Evolutionary conservation across 2,329 filamentous ascomycete genomes (phyloP).

Genomic region (Colletotrichum sp.): DNA sequence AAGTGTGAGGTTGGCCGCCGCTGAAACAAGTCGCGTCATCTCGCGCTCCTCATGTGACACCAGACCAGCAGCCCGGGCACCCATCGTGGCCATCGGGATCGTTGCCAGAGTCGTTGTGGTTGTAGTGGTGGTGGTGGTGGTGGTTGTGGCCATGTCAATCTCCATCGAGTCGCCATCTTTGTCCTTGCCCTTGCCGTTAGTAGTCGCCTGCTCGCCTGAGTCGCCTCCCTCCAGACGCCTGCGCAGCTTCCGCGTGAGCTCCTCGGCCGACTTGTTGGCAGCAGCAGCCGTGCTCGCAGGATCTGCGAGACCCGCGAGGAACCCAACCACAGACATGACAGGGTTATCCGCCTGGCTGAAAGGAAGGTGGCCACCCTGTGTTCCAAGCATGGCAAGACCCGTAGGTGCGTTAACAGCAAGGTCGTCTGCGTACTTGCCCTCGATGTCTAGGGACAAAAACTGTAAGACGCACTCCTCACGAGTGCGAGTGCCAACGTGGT

Average conservation of each 20-base stretch:
- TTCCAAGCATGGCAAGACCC: constrained; percentile 70
- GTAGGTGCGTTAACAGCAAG: constrained; percentile 53
- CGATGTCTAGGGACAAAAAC: constrained; percentile 95
- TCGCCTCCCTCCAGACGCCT: constrained; percentile 72
- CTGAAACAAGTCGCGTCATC: constrained; percentile 91
- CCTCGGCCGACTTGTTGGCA: constrained; percentile 84
- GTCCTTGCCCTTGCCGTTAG: constrained; percentile 64
- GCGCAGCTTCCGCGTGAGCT: constrained; percentile 81
- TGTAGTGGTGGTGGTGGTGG: constrained; percentile 53
- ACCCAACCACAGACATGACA: constrained; percentile 94
- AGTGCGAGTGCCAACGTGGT: constrained; percentile 89
- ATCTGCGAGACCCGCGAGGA: constrained; percentile 89
- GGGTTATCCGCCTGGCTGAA: constrained; percentile 95
- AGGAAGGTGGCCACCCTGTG: constrained; percentile 75
- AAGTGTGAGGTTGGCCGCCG: constrained; percentile 90
- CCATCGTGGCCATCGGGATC: constrained; percentile 84
- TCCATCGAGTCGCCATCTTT: constrained; percentile 68
- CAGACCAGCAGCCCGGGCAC: constrained; percentile 83
- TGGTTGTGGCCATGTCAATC: constrained; percentile 56
- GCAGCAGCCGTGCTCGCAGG: constrained; percentile 90
- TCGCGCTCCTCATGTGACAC: constrained; percentile 97
- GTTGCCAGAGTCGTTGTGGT: constrained; percentile 66
- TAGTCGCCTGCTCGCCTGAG: constrained; percentile 37
- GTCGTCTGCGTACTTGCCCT: constrained; percentile 94
- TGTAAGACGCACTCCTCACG: constrained; percentile 96